These are phyloP conservation scores for Exidia glandulosa DNA, from an alignment of 768 basidiomycete genomes.

Conservation along the genomic window DNA sequence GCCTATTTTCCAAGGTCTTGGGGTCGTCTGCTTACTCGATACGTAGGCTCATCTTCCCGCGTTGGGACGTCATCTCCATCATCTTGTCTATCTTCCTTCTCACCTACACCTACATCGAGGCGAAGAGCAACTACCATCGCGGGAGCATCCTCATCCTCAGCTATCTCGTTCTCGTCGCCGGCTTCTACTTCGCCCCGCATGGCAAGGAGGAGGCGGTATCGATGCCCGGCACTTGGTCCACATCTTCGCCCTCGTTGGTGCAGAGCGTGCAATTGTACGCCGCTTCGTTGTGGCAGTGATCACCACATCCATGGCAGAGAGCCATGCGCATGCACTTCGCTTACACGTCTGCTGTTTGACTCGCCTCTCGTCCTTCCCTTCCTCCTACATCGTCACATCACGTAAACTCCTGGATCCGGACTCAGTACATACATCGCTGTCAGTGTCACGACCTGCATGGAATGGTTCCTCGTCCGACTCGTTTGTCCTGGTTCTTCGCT, in stretches of 20 bases:
- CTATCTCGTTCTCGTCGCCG: slow-evolving; percentile 82
- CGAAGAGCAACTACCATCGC: slow-evolving; percentile 96
- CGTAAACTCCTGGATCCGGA: not conserved
- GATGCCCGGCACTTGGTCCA: not conserved
- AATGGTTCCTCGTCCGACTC: too few relatives aligned
- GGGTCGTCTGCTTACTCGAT: slow-evolving; percentile 5
- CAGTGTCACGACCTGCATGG: not conserved
- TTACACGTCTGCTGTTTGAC: not conserved
- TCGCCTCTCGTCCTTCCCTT: not conserved
- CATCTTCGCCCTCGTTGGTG: not conserved
- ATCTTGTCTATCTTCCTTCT: slow-evolving; percentile 94
- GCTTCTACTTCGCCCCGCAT: slow-evolving; percentile 83
- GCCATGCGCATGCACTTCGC: not conserved
- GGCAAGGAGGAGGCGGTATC: slow-evolving; percentile 9
- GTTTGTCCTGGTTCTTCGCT: too few relatives aligned
- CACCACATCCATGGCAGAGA: not conserved
- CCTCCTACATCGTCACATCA: not conserved
- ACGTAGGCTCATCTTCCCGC: slow-evolving; percentile 96
- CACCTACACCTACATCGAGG: slow-evolving; percentile 98
- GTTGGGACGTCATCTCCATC: slow-evolving; percentile 94
- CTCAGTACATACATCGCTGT: not conserved
- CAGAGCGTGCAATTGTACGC: not conserved
- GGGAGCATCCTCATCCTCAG: slow-evolving; percentile 88
- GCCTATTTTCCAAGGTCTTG: not conserved
- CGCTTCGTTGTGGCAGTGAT: not conserved